These are phyloP conservation scores for Sanguinoderma infundibulare DNA, from an alignment of 1,284 basidiomycete species.

Conservation along the genomic window DNA sequence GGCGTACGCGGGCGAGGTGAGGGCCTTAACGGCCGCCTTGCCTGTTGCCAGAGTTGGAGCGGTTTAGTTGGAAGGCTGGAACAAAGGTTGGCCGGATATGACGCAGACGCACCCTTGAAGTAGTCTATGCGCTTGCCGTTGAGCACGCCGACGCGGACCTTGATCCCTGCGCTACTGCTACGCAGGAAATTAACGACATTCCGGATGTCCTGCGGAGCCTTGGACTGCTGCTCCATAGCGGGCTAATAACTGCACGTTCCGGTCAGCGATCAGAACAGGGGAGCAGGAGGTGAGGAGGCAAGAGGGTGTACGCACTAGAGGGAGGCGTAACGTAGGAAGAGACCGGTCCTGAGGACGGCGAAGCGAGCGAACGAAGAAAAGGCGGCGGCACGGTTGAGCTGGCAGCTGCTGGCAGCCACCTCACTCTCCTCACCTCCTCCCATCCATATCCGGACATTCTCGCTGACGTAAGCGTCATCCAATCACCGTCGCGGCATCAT, in stretches of 20 bases:
- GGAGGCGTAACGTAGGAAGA: slow-evolving; percentile 7
- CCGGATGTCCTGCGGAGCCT: slow-evolving; percentile 77
- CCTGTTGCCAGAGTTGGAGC: slow-evolving; percentile 51
- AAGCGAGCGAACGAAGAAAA: slow-evolving; percentile 14
- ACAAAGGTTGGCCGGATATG: neutral
- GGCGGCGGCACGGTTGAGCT: slow-evolving; percentile 21
- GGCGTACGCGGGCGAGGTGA: slow-evolving; percentile 88
- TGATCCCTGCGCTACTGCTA: slow-evolving; percentile 85
- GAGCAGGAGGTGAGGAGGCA: neutral
- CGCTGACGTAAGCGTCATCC: slow-evolving; percentile 13
- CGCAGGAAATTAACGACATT: slow-evolving; percentile 87
- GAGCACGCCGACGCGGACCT: slow-evolving; percentile 87
- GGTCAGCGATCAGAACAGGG: slow-evolving; percentile 2
- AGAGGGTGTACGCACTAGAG: slow-evolving; percentile 8
- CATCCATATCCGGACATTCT: slow-evolving; percentile 25
- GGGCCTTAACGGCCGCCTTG: slow-evolving; percentile 89
- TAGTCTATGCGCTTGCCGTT: slow-evolving; percentile 97
- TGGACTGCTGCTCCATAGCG: slow-evolving; percentile 71
- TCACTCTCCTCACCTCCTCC: slow-evolving; percentile 21
- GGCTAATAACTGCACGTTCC: slow-evolving; percentile 15
- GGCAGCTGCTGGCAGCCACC: slow-evolving; percentile 23
- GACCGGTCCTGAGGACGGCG: slow-evolving; percentile 13
- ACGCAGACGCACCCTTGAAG: slow-evolving; percentile 82
- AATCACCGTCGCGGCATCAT: neutral
- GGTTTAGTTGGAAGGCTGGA: slow-evolving; percentile 3